phyloP scores from a whole-genome alignment of 2,329 filamentous ascomycete species.

The Penicillium sp. region DNA sequence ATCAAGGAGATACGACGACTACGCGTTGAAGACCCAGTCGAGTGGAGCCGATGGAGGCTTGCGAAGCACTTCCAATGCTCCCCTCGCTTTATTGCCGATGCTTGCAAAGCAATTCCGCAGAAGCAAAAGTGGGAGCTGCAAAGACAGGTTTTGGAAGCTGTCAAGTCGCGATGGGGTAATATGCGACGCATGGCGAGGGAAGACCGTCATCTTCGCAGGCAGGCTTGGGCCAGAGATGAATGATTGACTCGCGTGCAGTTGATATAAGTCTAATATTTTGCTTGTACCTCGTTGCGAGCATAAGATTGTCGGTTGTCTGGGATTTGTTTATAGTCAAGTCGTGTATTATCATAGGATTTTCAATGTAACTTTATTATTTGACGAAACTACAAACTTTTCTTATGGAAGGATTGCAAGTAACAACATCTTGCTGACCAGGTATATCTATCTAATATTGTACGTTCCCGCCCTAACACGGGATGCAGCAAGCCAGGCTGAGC shows the following conservation, averaged over 20 bases:
- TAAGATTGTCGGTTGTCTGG: background rate
- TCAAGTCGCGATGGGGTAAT: slow-evolving; percentile 58
- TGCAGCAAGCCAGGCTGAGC: no score
- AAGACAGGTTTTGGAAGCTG: slow-evolving; percentile 46
- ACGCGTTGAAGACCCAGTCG: slow-evolving; percentile 51
- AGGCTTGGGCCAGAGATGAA: slow-evolving; percentile 57
- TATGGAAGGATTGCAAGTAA: background rate
- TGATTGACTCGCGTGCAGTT: slow-evolving; percentile 27
- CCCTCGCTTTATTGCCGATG: slow-evolving; percentile 59
- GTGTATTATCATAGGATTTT: slow-evolving; percentile 10
- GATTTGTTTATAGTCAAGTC: background rate
- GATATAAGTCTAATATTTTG: background rate
- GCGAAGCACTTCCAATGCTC: slow-evolving; percentile 62
- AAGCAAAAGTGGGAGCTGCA: slow-evolving; percentile 49
- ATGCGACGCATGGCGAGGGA: slow-evolving; percentile 58
- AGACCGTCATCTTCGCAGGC: slow-evolving; percentile 57
- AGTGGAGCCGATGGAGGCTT: slow-evolving; percentile 57
- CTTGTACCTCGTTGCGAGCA: background rate
- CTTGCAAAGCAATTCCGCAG: slow-evolving; percentile 50
- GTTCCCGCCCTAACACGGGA: no score
- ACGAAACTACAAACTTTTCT: background rate
- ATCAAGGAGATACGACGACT: slow-evolving; percentile 58
- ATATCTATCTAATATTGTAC: background rate
- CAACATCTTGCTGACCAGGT: background rate
- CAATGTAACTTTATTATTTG: slow-evolving; percentile 11